Base-by-base conservation (phyloP, 192 early-diverging fungal species). In the Funneliformis geosporum region DNA sequence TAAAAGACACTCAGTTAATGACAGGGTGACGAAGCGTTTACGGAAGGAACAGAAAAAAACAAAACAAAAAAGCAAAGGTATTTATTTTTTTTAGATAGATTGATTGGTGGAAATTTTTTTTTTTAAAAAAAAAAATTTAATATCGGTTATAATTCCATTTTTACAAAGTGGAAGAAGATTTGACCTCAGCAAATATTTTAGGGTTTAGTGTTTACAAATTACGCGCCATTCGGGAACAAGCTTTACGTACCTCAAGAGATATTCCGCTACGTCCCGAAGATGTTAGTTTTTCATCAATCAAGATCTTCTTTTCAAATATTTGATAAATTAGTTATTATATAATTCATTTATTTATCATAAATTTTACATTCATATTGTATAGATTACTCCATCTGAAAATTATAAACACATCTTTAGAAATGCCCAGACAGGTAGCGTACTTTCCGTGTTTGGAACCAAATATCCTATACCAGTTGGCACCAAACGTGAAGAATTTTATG, bases 371-470 rank as follows among this genome's bases (percentile, higher is more conserved):
- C 65, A 83, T 75, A 79, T 80, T 77, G 44, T 50, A 64, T 43
- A 80, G 77, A 42, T 85, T 87, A 61, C 74, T 79, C 43, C 94
- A 93, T 78, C 97, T 0, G n/a, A 75, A 3, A 75, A 60, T 12
- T 75, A 62, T n/a, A 47, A 96, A 5, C 89, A 97, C 75, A 94
- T 99, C 0, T 99, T 95, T 82, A 91, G 93, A 65, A 89, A 95
- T 8, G 79, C 80, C 10, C 83, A 86, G 33, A 87, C 90, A 25
- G 91, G 93, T n/a, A 91, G 90, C 40, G 86, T 89, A 75, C 81
- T 96, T 38, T 94, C 94, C 10, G 82, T 91, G 40, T 94, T 93
- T 79, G 97, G 96, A 33, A 87, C 92, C 0, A 87, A 88, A 62
- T 95, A 92, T 83, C 87, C 94, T 16, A 84, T 97, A 21, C 97